phyloP scores from a whole-genome alignment of 1,284 basidiomycete species.

The Schizophyllum commune region DNA sequence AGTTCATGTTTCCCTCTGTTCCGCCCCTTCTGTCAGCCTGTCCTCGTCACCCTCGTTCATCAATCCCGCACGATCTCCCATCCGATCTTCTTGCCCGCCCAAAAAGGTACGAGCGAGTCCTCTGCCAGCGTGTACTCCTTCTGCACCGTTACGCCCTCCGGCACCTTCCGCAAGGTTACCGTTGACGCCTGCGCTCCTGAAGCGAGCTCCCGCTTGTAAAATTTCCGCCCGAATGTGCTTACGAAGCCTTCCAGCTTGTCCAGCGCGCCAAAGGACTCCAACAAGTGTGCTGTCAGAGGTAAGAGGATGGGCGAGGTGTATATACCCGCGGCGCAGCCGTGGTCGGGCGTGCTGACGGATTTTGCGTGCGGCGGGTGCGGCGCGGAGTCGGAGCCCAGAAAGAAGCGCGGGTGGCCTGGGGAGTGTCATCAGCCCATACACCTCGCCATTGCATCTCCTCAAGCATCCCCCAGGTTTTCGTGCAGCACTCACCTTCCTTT shows the following conservation, averaged over 20 bases:
- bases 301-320: conserved; percentile 89
- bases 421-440: no score
- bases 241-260: conserved; percentile 77
- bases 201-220: conserved; percentile 53
- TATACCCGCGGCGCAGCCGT: conserved; percentile 86
- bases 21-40: no score
- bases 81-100: conserved; percentile 76
- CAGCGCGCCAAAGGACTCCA: conserved; percentile 83
- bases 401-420: conserved; percentile 91
- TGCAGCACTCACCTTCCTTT: conserved; percentile 48
- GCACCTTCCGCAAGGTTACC: background rate
- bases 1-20: no score
- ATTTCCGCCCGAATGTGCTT: conserved; percentile 68
- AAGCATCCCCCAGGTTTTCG: background rate
- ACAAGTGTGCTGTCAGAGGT: conserved; percentile 78
- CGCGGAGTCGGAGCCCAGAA: conserved; percentile 96
- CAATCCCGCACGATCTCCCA: conserved; percentile 62
- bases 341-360: conserved; percentile 63
- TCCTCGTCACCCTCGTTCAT: background rate
- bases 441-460: background rate
- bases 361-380: conserved; percentile 86
- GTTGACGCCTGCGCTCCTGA: background rate
- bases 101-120: conserved; percentile 80
- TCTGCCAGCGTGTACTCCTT: conserved; percentile 43
- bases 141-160: conserved; percentile 24